Base-by-base conservation (phyloP, 192 early-diverging fungal genomes). In the Backusella luteola region DNA sequence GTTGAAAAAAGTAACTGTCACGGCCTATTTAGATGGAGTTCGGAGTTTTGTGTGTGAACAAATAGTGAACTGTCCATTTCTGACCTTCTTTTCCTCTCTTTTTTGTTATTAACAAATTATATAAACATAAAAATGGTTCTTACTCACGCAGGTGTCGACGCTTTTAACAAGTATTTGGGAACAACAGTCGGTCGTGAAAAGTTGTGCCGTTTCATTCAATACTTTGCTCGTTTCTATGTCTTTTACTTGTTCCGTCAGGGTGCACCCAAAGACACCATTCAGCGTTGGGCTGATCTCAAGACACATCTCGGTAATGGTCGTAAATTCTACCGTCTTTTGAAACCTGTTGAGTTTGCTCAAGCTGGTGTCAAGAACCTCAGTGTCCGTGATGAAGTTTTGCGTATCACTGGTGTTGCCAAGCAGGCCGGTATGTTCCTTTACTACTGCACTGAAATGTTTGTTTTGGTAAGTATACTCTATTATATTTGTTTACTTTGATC, bases 181-280 rank as follows among this genome's bases (percentile, higher is more conserved):
- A 91, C 87, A 32, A 90, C 91, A 23, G 83, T 85, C 19, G 93
- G 93, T 35, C 92, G 94, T 74, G 94, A 95, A 79, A 93, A 94
- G 76, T 74, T 86, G n/a, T 91, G 91, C 80, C 90, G 95, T 76
- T 85, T 93, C 66, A 87, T 94, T 29, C 97, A 98, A 81, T 96
- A 96, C 86, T 91, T 94, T 79, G 85, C 93, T 11, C 93, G 94
- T 19, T 94, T 96, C 78, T 83, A 93, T 38, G 89, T 86, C 39
- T 95, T 90, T 87, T 87, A 89, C 74, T 69, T 93, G 69, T 73
- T 83, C 52, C 83, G 87, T 67, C 76, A 86, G 35, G 89, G 85
- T n/a, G 80, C 85, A 71, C 73, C 84, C 69, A 91, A 92, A 76
- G 90, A 89, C 11, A 82, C 80, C 23, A 77, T 94, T 26, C 84